Evolutionary conservation across 768 basidiomycete genomes (phyloP).

Genomic region (Galerina marginata): DNA sequence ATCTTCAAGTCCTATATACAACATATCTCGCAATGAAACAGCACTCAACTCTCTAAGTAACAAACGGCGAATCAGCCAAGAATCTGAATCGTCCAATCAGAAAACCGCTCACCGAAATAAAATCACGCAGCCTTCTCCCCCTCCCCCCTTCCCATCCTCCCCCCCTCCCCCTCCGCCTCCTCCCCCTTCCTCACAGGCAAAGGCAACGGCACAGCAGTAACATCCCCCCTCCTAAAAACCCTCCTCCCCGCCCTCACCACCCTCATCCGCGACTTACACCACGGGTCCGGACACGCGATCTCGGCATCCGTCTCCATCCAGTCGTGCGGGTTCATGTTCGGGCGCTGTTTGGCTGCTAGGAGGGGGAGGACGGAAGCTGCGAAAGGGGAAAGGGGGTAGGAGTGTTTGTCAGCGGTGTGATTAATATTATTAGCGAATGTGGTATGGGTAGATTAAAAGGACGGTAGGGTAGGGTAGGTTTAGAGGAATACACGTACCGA

Average conservation of each 20-base stretch:
- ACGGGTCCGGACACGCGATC: constrained; percentile 70
- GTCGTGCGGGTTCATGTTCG: constrained; percentile 52
- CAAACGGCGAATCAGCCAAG: no score
- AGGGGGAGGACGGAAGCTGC: constrained; percentile 66
- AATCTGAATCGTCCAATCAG: no score
- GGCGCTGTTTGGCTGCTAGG: constrained; percentile 71
- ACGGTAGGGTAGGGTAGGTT: no score
- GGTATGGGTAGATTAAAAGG: neutral
- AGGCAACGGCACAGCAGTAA: constrained; percentile 52
- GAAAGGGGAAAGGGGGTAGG: neutral
- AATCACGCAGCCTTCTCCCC: no score
- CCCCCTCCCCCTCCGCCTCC: no score
- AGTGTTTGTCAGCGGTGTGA: neutral
- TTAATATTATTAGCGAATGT: no score
- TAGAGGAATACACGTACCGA: constrained; percentile 41
- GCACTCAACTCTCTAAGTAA: no score
- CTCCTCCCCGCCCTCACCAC: constrained; percentile 56
- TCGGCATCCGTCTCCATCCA: constrained; percentile 75
- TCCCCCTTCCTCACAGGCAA: no score
- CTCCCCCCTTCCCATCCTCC: no score
- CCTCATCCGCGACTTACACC: constrained; percentile 61
- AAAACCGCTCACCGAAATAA: no score
- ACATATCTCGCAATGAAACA: no score
- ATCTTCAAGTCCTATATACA: no score
- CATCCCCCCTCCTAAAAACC: constrained; percentile 59